These are phyloP conservation scores for Luvunga scandens DNA, from an alignment of 345 rosid species.

Conservation along the genomic window DNA sequence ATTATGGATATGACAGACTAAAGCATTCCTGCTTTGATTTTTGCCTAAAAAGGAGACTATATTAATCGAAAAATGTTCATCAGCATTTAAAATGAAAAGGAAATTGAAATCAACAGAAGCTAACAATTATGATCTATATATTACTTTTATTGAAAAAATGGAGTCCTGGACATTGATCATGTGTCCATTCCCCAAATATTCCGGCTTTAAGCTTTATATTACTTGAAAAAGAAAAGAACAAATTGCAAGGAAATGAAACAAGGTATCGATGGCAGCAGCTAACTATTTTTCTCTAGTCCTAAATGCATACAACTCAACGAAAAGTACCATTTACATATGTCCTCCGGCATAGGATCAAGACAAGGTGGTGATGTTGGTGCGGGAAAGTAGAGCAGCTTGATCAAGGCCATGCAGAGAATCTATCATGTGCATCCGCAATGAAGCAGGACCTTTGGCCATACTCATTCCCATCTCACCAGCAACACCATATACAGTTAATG, in stretches of 20 bases:
- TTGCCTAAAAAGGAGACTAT: not conserved
- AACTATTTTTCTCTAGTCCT: not conserved
- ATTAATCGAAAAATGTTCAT: not conserved
- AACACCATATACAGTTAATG: constrained; percentile 72
- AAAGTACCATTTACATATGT: constrained; percentile 6
- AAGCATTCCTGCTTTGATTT: not conserved
- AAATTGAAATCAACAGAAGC: not conserved
- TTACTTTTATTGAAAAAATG: not conserved
- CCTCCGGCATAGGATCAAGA: constrained; percentile 4
- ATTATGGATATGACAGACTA: not conserved
- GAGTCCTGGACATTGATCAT: not conserved
- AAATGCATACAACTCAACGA: not conserved
- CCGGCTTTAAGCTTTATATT: not conserved
- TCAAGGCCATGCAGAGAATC: constrained; percentile 72
- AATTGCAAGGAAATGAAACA: not conserved
- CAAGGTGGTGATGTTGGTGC: constrained; percentile 37
- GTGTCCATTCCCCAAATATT: not conserved
- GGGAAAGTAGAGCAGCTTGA: constrained; percentile 42
- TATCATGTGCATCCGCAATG: constrained; percentile 73
- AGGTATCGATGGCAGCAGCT: not conserved
- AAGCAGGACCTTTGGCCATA: constrained; percentile 78
- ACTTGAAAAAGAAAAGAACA: not conserved
- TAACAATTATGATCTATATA: not conserved
- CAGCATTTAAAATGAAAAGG: not conserved
- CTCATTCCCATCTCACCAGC: constrained; percentile 85